Base-by-base conservation (phyloP, 2,329 filamentous ascomycete genomes). In the Periconia digitata region DNA sequence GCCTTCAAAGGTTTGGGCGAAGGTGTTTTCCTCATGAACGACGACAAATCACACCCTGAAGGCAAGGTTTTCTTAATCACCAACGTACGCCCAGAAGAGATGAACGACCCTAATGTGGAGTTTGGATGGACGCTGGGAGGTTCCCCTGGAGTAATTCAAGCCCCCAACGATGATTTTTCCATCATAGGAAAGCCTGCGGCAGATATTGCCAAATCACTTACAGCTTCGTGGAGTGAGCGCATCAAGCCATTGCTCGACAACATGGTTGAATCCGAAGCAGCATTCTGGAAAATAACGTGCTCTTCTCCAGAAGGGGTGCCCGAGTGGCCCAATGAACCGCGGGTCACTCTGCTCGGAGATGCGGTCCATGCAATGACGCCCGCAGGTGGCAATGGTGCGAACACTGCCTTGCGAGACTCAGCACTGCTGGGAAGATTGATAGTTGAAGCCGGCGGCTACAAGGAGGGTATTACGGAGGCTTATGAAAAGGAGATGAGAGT, bases 271-370 rank as follows among this genome's bases (percentile, higher is more conserved):
- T 53, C 66, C 0, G 80, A 86, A 53, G 79, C 83, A 0, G 83
- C 84, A 0, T 86, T 86, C 54, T 85, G 82, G 81, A 86, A 85
- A 57, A 85, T 86, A 40, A 85, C 83, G 2, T 85, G 81, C 54
- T 85, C 82, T 0, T 78, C 75, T 0, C 83, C 83, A 0, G 73
- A 73, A 0, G 82, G 83, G 1, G 80, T 86, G 0, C 83, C 84
- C 0, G 73, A 79, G 38, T 86, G 84, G 84, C 56, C 69, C 8
- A 85, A 82, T 38, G 76, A 83, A 44, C 75, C 78, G 0, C 74
- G 82, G 0, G 71, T 77, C 1, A 76, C 75, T 0, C 49, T 77
- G 2, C 65, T 77, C 18, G 75, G 75, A 8, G 75, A 77, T 47
- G 72, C 75, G 1, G 71, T 72, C 3, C 76, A 77, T 57, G 64